phyloP scores from a whole-genome alignment of 2,329 filamentous ascomycete genomes.

The Fusarium sp. region DNA sequence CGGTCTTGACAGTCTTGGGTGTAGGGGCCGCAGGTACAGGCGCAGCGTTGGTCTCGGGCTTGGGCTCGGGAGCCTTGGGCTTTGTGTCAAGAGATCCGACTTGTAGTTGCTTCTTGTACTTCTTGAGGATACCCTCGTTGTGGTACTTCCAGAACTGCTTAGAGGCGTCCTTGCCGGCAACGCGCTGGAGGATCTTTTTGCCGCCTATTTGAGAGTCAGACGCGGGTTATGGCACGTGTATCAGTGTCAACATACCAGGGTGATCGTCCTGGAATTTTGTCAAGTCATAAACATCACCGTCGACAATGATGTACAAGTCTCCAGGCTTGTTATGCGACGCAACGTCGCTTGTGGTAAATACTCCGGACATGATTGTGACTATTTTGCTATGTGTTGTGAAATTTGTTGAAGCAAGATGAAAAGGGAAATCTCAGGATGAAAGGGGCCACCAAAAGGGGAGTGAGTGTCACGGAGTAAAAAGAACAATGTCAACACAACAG shows the following conservation, averaged over 20 bases:
- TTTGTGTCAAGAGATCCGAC: conserved; percentile 92
- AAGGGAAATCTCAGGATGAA: not conserved
- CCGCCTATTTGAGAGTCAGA: conserved; percentile 61
- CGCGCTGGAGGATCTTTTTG: conserved; percentile 76
- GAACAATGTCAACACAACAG: conserved; percentile 10
- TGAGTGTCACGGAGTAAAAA: conserved; percentile 3
- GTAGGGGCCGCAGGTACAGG: conserved; percentile 54
- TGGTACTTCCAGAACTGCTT: conserved; percentile 83
- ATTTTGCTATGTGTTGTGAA: conserved; percentile 7
- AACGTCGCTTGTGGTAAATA: conserved; percentile 87
- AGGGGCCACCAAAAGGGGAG: no score
- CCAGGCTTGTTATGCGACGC: conserved; percentile 91
- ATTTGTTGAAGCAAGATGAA: conserved; percentile 6
- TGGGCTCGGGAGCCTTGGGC: conserved; percentile 85
- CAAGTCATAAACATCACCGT: conserved; percentile 95
- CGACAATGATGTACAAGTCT: conserved; percentile 90
- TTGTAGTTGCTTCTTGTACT: conserved; percentile 83
- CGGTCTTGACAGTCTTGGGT: conserved; percentile 54
- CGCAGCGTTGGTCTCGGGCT: conserved; percentile 74
- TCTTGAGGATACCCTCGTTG: conserved; percentile 89
- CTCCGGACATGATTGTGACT: conserved; percentile 81
- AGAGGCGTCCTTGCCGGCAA: conserved; percentile 76
- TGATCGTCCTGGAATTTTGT: conserved; percentile 91
- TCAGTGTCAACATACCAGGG: conserved; percentile 71
- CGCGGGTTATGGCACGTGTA: conserved; percentile 1